A percentile compares a stretch with the other conserved stretches of the same genome.
Evolutionary conservation across 108 stramenopile genomes (phyloP).

Genomic region (Cyclostephanos tholiformis): DNA sequence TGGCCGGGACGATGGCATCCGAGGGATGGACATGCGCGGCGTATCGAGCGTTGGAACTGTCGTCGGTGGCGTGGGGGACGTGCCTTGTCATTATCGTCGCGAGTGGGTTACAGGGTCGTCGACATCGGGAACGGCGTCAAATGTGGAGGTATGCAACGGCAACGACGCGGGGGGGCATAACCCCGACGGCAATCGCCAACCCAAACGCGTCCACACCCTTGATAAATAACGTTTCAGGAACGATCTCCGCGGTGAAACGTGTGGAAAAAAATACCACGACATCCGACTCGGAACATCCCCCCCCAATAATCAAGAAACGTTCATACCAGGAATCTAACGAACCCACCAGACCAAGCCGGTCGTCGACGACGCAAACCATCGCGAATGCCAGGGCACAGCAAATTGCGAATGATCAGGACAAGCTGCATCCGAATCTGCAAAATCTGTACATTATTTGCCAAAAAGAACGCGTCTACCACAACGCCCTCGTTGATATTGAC

Average conservation of each 20-base stretch:
- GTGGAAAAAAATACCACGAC: neutral
- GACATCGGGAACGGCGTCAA: too few species aligned
- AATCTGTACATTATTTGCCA: constrained; percentile 44
- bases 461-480: constrained; percentile 52
- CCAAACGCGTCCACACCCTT: neutral
- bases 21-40: constrained; percentile 9
- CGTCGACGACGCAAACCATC: neutral
- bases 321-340: neutral
- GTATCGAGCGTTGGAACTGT: constrained; percentile 38
- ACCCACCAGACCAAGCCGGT: neutral
- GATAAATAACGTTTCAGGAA: neutral
- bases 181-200: neutral
- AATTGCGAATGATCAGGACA: constrained; percentile 12
- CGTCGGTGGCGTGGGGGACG: constrained; percentile 68
- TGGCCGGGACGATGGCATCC: constrained; percentile 29
- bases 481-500: constrained; percentile 47
- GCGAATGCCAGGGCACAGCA: neutral
- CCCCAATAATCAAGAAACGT: neutral
- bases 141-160: too few species aligned
- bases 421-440: constrained; percentile 37
- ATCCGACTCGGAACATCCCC: neutral
- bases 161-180: neutral
- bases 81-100: constrained; percentile 53
- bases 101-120: constrained; percentile 28
- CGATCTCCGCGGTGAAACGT: neutral